These are phyloP conservation scores for Kwoniella bestiolae DNA, from an alignment of 768 basidiomycete species.

Conservation along the genomic window DNA sequence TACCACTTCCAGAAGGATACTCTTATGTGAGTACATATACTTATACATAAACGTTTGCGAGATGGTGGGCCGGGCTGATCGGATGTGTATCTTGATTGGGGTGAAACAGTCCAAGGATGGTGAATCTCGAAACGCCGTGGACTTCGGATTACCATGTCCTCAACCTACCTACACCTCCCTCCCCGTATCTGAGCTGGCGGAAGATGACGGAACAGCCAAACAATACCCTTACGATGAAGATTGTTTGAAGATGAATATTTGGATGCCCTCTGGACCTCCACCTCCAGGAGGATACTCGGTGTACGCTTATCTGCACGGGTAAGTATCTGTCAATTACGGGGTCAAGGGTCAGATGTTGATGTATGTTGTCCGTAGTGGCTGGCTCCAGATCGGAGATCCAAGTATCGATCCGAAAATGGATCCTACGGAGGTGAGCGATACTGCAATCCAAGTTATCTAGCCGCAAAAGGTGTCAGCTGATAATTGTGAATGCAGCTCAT, in stretches of 20 bases:
- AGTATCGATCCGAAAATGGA: too few species aligned
- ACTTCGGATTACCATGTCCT: conserved; percentile 14
- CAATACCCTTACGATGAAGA: conserved; percentile 25
- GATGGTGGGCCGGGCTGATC: too few species aligned
- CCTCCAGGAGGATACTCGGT: conserved; percentile 24
- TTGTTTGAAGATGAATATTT: conserved; percentile 29
- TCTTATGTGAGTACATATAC: conserved; percentile 14
- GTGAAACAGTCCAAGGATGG: conserved; percentile 3
- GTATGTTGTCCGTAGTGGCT: too few species aligned
- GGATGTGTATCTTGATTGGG: too few species aligned
- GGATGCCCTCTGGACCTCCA: conserved; percentile 24
- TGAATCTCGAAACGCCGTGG: neutral
- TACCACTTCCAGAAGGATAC: conserved; percentile 19
- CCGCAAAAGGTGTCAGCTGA: too few species aligned
- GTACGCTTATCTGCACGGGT: conserved; percentile 27
- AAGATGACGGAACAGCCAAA: conserved; percentile 14
- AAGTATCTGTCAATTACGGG: neutral
- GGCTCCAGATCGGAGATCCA: too few species aligned
- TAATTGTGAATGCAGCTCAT: too few species aligned
- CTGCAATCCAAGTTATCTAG: too few species aligned
- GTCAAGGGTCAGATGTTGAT: neutral
- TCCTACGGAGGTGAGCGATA: too few species aligned
- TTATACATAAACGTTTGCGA: too few species aligned
- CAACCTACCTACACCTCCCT: conserved; percentile 17
- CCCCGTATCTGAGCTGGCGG: conserved; percentile 10